These are phyloP conservation scores for Teunomyces pallodes DNA, from an alignment of 805 yeast genomes.

Conservation along the genomic window DNA sequence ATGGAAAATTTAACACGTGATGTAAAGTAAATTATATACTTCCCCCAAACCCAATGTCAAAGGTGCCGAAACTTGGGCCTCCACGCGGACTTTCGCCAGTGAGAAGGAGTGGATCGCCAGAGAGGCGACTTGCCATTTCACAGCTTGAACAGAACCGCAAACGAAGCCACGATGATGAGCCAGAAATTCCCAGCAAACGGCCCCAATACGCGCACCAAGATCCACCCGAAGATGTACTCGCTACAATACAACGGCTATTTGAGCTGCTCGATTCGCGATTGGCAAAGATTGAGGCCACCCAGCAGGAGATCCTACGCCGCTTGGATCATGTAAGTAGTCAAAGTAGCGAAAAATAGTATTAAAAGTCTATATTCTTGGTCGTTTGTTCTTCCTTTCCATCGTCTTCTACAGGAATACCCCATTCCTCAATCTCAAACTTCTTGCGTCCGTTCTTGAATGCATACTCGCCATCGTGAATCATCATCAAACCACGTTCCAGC, in stretches of 20 bases:
- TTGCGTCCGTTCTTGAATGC: constrained; percentile 83
- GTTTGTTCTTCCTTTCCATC: constrained; percentile 44
- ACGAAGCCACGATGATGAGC: background rate
- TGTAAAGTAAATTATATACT: background rate
- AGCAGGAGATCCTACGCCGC: background rate
- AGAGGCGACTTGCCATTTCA: constrained; percentile 5
- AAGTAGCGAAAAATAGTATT: background rate
- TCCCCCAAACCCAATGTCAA: background rate
- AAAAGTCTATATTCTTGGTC: constrained; percentile 36
- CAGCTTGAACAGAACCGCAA: constrained; percentile 5
- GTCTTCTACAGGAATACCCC: constrained; percentile 97
- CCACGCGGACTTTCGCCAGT: constrained; percentile 8
- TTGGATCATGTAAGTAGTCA: background rate
- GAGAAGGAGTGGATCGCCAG: constrained; percentile 10
- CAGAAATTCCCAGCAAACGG: background rate
- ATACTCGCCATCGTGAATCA: constrained; percentile 67
- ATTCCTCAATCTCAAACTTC: constrained; percentile 82
- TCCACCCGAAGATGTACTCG: background rate
- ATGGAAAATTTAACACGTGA: background rate
- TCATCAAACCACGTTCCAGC: constrained; percentile 79
- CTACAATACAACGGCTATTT: background rate
- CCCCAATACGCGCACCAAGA: background rate
- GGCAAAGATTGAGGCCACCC: constrained; percentile 1
- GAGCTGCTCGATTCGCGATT: constrained; percentile 1
- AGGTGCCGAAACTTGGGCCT: background rate